Conservation (phyloP, 73 alveolate genomes). For the Blepharisma stoltei region DNA sequence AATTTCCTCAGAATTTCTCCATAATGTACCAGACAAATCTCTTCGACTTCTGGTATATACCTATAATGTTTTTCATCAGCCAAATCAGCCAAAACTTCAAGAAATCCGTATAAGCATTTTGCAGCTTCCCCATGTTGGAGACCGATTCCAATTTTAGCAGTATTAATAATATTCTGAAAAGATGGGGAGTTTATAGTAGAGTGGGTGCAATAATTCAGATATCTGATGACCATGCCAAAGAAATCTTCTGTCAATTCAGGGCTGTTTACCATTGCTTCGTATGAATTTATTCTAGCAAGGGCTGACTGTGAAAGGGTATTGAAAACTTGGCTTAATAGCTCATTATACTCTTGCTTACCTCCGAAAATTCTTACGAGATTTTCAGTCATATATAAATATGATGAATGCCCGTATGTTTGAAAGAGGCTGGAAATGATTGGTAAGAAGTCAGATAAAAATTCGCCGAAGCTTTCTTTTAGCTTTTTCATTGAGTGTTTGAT, state of each 20-base stretch:
- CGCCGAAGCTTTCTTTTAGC: not conserved
- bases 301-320: not conserved
- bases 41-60: not conserved
- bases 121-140: constrained; percentile 32
- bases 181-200: not conserved
- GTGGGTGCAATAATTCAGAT: not conserved
- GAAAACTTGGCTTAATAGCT: not conserved
- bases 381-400: constrained; percentile 27
- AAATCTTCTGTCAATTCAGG: constrained; percentile 34
- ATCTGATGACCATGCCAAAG: constrained; percentile 25
- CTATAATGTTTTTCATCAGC: not conserved
- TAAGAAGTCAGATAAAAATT: constrained; percentile 1
- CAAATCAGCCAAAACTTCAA: not conserved
- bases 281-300: constrained; percentile 5
- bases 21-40: not conserved
- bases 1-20: not conserved
- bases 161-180: not conserved
- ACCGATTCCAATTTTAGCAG: constrained; percentile 29
- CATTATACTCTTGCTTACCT: not conserved
- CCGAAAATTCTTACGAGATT: constrained; percentile 9
- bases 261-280: not conserved
- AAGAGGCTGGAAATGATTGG: constrained; percentile 1
- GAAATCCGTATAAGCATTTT: constrained; percentile 20
- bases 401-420: not conserved
- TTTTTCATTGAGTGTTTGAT: constrained; percentile 23